Conservation (phyloP, 208 protist genomes). For the Angomonas ambiguus region DNA sequence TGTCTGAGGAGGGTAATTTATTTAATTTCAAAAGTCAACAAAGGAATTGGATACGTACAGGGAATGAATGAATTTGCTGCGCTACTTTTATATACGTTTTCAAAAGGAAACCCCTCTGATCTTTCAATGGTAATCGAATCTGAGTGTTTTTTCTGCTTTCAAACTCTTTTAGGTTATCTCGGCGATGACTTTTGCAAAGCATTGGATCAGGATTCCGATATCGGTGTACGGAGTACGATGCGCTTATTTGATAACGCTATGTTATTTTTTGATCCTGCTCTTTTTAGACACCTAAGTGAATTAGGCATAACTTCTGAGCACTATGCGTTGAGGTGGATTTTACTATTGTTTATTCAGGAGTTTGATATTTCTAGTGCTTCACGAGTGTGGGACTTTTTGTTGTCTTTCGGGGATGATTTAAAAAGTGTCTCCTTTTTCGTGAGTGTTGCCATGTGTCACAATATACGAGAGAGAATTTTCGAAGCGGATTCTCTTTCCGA, state of each 20-base stretch:
- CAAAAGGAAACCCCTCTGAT: constrained; percentile 22
- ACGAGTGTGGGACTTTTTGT: constrained; percentile 84
- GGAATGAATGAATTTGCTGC: constrained; percentile 83
- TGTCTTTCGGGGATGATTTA: constrained; percentile 67
- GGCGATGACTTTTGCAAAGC: constrained; percentile 69
- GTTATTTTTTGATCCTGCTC: constrained; percentile 47
- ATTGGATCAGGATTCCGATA: constrained; percentile 45
- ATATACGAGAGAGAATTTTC: constrained; percentile 41
- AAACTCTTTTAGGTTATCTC: constrained; percentile 59
- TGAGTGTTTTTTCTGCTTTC: constrained; percentile 76
- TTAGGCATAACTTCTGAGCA: constrained; percentile 49
- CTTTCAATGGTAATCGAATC: constrained; percentile 40
- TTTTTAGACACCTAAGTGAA: constrained; percentile 42
- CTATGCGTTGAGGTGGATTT: constrained; percentile 85
- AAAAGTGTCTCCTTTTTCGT: constrained; percentile 43
- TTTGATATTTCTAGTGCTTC: constrained; percentile 73
- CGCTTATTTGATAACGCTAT: constrained; percentile 60
- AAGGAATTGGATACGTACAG: constrained; percentile 74
- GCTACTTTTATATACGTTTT: constrained; percentile 69
- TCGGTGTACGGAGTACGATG: constrained; percentile 59
- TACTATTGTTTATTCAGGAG: constrained; percentile 83
- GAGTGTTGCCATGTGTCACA: constrained; percentile 51
- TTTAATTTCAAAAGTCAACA: constrained; percentile 57
- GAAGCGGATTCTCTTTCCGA: constrained; percentile 26
- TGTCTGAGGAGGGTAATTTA: constrained; percentile 65